Evolutionary conservation across 352 stramenopile genomes (phyloP), one percentile per base, ranked within the genome.

Genomic region (Thraustochytrium striatum): DNA sequence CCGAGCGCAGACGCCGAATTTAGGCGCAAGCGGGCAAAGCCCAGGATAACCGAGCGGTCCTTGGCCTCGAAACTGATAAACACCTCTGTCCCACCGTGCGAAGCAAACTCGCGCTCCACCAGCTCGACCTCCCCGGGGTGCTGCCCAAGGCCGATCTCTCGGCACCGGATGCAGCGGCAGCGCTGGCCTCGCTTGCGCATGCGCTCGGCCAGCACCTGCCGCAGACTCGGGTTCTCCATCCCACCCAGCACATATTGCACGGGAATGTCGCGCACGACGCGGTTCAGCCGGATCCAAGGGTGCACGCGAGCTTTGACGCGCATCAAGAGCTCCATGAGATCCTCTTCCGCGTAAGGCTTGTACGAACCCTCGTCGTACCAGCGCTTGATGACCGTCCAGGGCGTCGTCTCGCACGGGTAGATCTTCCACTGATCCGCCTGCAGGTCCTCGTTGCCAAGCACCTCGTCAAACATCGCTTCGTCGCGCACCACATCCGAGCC

Each of bases 371-470:
- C 86, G 35, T 95, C 89, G 55, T 90, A 95, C 83, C 84, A 87
- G 68, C 87, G 84, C 55, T 85, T 68, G 47, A 88, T 87, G 1
- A 85, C 47, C n/a, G 83, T 88, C 61, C 70, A 84, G 3, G 69
- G 79, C 55, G 62, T 81, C 0, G 91, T 90, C 30, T 95, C 91
- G 82, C 91, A 96, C 57, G 92, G 92, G 41, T 97, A 97, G 83
- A 97, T 96, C 86, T 97, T 97, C 92, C 91, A 96, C 84, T 96
- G 91, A 70, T 97, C 92, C 1, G 91, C 91, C 80, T 96, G 91
- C n/a, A 97, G 85, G 69, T 95, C 85, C 3, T 89, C 85, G 47
- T 91, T 91, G 36, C 89, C 81, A 43, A 97, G 81, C 32, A 97
- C 89, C 53, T 91, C 90, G 21, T 94, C 87, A 73, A 97, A 96